Evolutionary conservation across 106 monocot species (phyloP), one percentile per base, ranked within the genome.

Genomic region (Agapanthus africanus): DNA sequence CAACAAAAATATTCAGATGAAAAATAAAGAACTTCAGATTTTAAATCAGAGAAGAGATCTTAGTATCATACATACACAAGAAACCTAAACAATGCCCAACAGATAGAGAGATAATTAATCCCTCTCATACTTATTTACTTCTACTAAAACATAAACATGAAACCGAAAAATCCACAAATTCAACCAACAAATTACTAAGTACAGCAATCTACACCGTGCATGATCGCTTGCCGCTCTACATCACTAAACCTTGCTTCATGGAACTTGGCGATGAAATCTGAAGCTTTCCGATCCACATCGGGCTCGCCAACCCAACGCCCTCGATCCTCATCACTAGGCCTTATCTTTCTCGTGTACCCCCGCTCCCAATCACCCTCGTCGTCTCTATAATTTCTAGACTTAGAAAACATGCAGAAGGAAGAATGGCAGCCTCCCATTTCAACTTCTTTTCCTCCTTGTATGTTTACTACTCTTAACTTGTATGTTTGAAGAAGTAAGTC

Each of bases 251-350:
- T 18, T 9, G 49, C 36, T 13, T 69, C 69, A 37, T 69, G 52
- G 35, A 69, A 69, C 51, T 69, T 69, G 11, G 37, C 52, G 22
- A 69, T 69, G 52, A 69, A 69, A 4, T 32, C 69, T 0, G 69
- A 1, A 11, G 69, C 52, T n/a, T n/a, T n/a, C n/a, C n/a, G n/a
- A n/a, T n/a, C n/a, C n/a, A n/a, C n/a, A n/a, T n/a, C n/a, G n/a
- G n/a, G n/a, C n/a, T n/a, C n/a, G n/a, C n/a, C n/a, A n/a, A n/a
- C n/a, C n/a, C n/a, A n/a, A n/a, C n/a, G 9, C 7, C 22, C 41
- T 4, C 69, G 18, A 21, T 69, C 69, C 69, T 69, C 69, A 23
- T 69, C 69, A 10, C 69, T 69, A 7, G 69, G 69, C 69, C 69
- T 33, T n/a, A 69, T 51, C 51, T 69, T 69, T 23, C 52, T 69